Conservation (phyloP, 139 green algal genomes). For the Coelastrella sp. region DNA sequence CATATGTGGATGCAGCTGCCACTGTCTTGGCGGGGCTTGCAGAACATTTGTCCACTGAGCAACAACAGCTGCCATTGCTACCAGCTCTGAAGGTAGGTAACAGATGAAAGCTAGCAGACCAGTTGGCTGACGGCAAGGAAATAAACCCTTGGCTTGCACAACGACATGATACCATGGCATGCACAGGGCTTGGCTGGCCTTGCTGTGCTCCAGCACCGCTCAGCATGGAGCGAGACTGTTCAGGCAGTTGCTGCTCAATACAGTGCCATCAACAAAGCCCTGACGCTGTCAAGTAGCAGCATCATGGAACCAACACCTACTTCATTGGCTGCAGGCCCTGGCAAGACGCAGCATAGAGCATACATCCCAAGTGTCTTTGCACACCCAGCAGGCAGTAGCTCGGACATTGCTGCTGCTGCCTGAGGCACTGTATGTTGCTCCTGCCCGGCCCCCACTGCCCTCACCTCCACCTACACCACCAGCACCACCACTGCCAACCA, state of each 20-base stretch:
- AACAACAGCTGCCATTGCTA: conserved; percentile 23
- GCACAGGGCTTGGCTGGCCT: too few relatives aligned
- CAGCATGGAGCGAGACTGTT: too few relatives aligned
- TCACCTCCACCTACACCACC: conserved; percentile 32
- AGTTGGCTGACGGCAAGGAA: too few relatives aligned
- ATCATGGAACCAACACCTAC: too few relatives aligned
- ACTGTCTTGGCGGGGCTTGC: conserved; percentile 11
- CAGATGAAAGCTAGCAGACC: too few relatives aligned
- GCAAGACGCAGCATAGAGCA: background rate
- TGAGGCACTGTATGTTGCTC: conserved; percentile 9
- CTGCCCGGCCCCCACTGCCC: conserved; percentile 27
- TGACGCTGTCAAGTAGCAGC: too few relatives aligned
- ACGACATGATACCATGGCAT: too few relatives aligned
- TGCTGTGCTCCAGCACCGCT: too few relatives aligned
- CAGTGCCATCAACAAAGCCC: too few relatives aligned
- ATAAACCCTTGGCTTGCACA: too few relatives aligned
- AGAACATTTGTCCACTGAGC: background rate
- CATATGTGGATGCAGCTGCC: background rate
- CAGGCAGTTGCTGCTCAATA: too few relatives aligned
- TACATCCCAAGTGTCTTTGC: background rate
- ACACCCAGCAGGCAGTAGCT: background rate
- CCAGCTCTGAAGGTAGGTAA: background rate
- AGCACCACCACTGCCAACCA: conserved; percentile 30
- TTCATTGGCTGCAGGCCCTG: background rate
- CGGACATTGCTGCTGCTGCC: conserved; percentile 32